Evolutionary conservation across 2,329 filamentous ascomycete species (phyloP).

Genomic region (Lachnellula arida): DNA sequence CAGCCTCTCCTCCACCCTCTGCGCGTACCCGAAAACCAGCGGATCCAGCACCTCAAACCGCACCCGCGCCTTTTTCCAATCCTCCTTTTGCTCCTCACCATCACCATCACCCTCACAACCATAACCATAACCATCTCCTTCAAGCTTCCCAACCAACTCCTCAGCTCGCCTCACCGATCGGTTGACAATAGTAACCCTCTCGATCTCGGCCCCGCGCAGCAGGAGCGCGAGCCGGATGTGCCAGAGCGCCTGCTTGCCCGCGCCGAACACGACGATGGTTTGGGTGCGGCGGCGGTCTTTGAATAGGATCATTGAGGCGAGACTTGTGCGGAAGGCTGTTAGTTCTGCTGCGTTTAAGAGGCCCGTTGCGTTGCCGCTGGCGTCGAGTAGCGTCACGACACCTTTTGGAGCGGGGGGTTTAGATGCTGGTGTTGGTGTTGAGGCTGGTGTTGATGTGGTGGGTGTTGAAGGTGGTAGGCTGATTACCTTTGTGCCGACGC

Average conservation of each 20-base stretch:
- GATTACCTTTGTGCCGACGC: constrained; percentile 61
- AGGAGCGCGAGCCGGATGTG: constrained; percentile 77
- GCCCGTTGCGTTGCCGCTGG: constrained; percentile 42
- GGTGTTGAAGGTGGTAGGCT: background rate
- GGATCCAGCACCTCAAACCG: constrained; percentile 78
- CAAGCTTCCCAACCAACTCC: background rate
- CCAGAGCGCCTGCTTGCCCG: constrained; percentile 86
- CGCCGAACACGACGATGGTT: constrained; percentile 73
- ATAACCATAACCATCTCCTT: background rate
- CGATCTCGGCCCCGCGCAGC: background rate
- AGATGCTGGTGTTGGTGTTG: no score
- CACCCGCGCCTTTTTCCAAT: constrained; percentile 61
- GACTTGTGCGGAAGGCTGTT: constrained; percentile 70
- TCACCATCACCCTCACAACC: background rate
- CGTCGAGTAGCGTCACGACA: constrained; percentile 46
- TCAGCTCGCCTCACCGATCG: background rate
- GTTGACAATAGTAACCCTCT: background rate
- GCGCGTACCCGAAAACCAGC: constrained; percentile 24
- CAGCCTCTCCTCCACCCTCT: constrained; percentile 57
- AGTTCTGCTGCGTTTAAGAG: constrained; percentile 64
- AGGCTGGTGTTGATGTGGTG: background rate
- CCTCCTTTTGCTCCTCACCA: background rate
- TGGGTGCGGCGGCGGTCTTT: constrained; percentile 59
- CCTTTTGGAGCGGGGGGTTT: background rate
- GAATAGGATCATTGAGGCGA: constrained; percentile 62